Conservation (phyloP, 169 alveolate genomes). For the Neospora caninum region DNA sequence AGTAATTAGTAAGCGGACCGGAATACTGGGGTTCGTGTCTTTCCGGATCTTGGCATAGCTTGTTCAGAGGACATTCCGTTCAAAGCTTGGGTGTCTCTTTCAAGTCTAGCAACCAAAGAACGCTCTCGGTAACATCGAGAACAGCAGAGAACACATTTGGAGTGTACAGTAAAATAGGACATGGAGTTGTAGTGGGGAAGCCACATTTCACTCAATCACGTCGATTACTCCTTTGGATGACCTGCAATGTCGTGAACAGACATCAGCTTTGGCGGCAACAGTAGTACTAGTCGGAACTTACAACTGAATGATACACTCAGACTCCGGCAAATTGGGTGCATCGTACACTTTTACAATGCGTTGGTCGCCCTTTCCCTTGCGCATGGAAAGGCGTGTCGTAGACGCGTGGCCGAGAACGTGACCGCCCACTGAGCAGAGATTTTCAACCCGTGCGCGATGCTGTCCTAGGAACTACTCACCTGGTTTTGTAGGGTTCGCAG, state of each 20-base stretch:
- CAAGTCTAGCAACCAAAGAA: neutral
- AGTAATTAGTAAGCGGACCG: too few relatives aligned
- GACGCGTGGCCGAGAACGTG: constrained; percentile 99
- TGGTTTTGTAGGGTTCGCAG: constrained; percentile 70
- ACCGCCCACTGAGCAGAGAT: constrained; percentile 90
- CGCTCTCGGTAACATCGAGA: neutral
- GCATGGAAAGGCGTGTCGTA: constrained; percentile 92
- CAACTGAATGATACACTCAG: constrained; percentile 92
- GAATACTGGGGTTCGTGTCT: too few relatives aligned
- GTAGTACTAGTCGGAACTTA: neutral
- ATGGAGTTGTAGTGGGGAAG: neutral
- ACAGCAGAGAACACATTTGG: neutral
- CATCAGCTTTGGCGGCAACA: neutral
- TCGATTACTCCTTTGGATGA: constrained; percentile 19
- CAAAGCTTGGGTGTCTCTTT: neutral
- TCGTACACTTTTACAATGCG: constrained; percentile 95
- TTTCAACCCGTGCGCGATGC: neutral
- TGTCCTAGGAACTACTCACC: neutral
- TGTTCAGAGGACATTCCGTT: neutral
- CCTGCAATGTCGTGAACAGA: neutral
- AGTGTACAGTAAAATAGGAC: neutral
- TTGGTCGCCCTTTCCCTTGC: constrained; percentile 97
- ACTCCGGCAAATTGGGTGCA: constrained; percentile 96
- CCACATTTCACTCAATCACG: neutral
- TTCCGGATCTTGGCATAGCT: neutral